Percentiles rank a stretch among this genome's conserved stretches.
Conservation (phyloP, 2,329 filamentous ascomycete genomes). For the Xylogone sp. region DNA sequence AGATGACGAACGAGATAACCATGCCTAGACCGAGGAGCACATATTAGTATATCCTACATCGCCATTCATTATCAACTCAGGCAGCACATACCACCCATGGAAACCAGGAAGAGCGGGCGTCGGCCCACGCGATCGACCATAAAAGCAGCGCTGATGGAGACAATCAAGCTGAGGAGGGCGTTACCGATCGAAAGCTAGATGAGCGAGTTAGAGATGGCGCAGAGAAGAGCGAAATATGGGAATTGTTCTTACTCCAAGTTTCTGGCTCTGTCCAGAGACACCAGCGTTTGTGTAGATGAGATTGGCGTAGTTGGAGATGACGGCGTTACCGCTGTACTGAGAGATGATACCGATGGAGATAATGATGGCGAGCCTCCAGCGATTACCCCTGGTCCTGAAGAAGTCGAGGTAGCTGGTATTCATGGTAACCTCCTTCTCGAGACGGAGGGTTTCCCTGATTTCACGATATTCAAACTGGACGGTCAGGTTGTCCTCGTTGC, state of each 20-base stretch:
- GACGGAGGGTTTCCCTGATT: conserved; percentile 23
- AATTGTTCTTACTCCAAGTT: conserved; percentile 32
- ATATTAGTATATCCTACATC: conserved; percentile 1
- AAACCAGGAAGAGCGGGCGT: conserved; percentile 47
- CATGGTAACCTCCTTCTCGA: conserved; percentile 35
- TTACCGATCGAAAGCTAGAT: conserved; percentile 28
- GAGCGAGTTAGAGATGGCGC: not conserved
- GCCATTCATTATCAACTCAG: not conserved
- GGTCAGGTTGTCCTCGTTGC: conserved; percentile 42
- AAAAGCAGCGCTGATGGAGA: conserved; percentile 52
- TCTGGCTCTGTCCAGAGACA: conserved; percentile 37
- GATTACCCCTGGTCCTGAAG: conserved; percentile 56
- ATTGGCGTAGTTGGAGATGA: conserved; percentile 65
- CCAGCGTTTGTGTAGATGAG: conserved; percentile 59
- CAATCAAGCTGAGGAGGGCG: conserved; percentile 40
- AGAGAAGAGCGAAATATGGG: not conserved
- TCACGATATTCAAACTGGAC: conserved; percentile 42
- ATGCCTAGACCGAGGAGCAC: conserved; percentile 24
- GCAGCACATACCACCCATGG: conserved; percentile 1
- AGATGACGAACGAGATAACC: conserved; percentile 43
- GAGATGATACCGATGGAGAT: conserved; percentile 63
- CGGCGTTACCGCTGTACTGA: conserved; percentile 64
- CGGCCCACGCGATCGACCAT: conserved; percentile 51
- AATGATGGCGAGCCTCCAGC: conserved; percentile 58
- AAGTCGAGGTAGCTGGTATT: conserved; percentile 57